Base-by-base conservation (phyloP, 2,329 filamentous ascomycete species). In the Fusarium nurragi region DNA sequence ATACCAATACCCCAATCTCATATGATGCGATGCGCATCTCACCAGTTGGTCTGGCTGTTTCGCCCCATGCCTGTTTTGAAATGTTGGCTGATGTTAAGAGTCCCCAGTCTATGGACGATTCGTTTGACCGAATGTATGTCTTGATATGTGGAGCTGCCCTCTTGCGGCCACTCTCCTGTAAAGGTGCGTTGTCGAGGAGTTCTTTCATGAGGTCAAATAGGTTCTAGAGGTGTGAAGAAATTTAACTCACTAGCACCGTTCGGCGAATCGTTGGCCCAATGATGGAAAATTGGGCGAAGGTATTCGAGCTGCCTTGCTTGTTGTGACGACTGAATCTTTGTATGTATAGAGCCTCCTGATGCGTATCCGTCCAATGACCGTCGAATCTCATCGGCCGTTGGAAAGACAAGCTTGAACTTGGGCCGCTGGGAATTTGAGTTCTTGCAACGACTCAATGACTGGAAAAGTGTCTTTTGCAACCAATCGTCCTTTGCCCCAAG, bases 1-100 rank as follows among this genome's bases (percentile, higher is more conserved):
- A 96, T 1, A 97, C 84, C 43, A 97, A 74, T 2, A 97, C 91
- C 0, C 93, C 93, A 28, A 92, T 85, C 75, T 97, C 93, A 80
- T 90, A 97, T 26, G 91, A 95, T 56, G 90, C 88, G 25, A 97
- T 86, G 32, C 89, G 84, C 26, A 93, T 79, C 69, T 91, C 85
- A 1, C 86, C 86, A 0, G 81, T 79, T 4, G 80, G 75, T 60
- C 84, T 86, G 2, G 74, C 75, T 4, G 84, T 81, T 34, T 90
- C 88, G 2, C 93, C 93, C 94, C 93, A 97, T 0, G 93, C 93
- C 76, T 97, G 93, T 61, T 89, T 94, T 3, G 91, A 95, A 4
- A 97, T 76, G 68, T 97, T 97, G n/a, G 93, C 93, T n/a, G 91
- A 95, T 0, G 92, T 96, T 3, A 96, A 75, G 64, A 97, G 81